Base-by-base conservation (phyloP, 2,329 filamentous ascomycete genomes). In the Leptographium wingfieldii region DNA sequence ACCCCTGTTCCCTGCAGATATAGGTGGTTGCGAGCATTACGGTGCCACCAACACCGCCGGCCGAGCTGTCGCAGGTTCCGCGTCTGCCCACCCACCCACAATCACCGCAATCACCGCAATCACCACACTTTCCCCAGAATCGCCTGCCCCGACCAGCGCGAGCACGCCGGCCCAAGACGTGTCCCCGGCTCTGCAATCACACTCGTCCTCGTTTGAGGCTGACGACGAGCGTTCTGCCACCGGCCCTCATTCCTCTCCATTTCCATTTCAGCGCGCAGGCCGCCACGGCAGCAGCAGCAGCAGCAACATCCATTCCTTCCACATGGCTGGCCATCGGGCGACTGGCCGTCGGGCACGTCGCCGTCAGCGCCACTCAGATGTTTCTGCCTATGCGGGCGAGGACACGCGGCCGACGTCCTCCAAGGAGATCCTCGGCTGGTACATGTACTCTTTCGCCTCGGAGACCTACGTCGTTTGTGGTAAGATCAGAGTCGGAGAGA, bases 401-500 rank as follows among this genome's bases (percentile, higher is more conserved):
- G 94, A 99, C 72, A 88, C 85, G 29, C 81, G 92, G n/a, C 82
- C 88, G 59, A 97, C 94, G 11, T 96, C 89, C 71, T 76, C 76
- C 66, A 92, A 88, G 72, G 94, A 99, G 80, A 81, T 97, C 62
- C 78, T 85, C 48, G 94, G 92, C 67, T 99, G 95, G 89, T 99
- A 97, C 73, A 87, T 87, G 71, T 97, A 97, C 76, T 88, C 88
- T 51, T 97, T 95, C 79, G 94, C 94, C 29, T 91, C 92, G 25
- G 94, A 99, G 75, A 92, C 95, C 59, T 97, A 96, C 71, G 90
- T 95, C 19, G 89, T 97, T 60, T 97, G 94, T 72, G 92, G 92
- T 89, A 72, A 70, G 84, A n/a, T 14, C 16, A 35, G 19, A 53
- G 11, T 5, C 4, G 35, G 12, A 38, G 25, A n/a, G 11, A 38